phyloP scores from a whole-genome alignment of 1,284 basidiomycete species.

The Malassezia yamatoensis region DNA sequence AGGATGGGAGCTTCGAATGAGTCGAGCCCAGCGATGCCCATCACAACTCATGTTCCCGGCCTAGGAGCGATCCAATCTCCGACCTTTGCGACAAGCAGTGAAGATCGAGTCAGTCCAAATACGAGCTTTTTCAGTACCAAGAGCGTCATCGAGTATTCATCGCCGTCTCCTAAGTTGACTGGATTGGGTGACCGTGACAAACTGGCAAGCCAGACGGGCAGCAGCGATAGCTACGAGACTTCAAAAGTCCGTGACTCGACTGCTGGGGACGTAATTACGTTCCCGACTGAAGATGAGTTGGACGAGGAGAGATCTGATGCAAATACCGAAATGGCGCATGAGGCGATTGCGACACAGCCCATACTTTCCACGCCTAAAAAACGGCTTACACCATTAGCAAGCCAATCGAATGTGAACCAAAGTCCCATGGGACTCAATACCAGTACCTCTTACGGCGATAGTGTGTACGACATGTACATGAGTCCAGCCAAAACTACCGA shows the following conservation, averaged over 20 bases:
- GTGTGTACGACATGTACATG: conserved; percentile 15
- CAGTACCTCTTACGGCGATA: conserved; percentile 1
- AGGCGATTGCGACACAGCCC: neutral
- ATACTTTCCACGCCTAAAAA: neutral
- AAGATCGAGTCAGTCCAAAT: no score
- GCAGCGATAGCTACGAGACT: no score
- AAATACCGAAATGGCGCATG: neutral
- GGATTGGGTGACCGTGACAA: no score
- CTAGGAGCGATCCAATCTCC: neutral
- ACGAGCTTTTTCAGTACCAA: no score
- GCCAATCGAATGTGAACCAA: neutral
- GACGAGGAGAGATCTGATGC: neutral
- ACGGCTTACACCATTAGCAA: no score
- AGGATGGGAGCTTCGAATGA: neutral
- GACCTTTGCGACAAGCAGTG: neutral
- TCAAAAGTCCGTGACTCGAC: neutral
- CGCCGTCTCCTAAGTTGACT: no score
- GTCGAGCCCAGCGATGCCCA: neutral
- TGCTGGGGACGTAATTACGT: conserved; percentile 11
- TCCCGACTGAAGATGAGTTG: conserved; percentile 2
- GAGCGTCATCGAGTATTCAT: no score
- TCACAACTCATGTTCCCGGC: neutral
- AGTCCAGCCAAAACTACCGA: neutral
- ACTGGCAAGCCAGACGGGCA: no score
- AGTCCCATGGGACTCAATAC: neutral